Conservation (phyloP, 768 basidiomycete genomes). For the Pholiota molesta region DNA sequence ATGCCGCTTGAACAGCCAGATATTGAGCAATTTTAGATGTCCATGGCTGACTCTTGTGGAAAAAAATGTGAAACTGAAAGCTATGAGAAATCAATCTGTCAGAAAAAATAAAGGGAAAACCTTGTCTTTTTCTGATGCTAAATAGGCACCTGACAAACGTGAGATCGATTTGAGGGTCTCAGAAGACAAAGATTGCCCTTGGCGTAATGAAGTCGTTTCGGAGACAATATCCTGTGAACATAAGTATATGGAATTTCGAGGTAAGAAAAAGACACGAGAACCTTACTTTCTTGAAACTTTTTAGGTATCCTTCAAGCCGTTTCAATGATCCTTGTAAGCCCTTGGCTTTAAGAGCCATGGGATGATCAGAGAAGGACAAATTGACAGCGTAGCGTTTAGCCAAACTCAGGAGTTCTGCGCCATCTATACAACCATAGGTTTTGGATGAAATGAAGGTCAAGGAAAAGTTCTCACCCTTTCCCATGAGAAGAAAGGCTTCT, state of each 20-base stretch:
- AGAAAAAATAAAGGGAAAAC: constrained; percentile 41
- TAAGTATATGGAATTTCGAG: neutral
- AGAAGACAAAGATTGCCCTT: constrained; percentile 41
- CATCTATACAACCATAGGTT: constrained; percentile 47
- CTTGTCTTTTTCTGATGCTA: constrained; percentile 50
- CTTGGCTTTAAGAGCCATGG: constrained; percentile 61
- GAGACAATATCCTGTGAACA: constrained; percentile 40
- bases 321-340: constrained; percentile 58
- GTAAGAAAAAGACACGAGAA: neutral
- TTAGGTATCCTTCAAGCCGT: constrained; percentile 48
- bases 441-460: neutral
- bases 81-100: neutral
- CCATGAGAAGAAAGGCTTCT: constrained; percentile 72
- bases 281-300: constrained; percentile 52
- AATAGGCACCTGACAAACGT: constrained; percentile 64
- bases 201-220: constrained; percentile 27
- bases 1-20: constrained; percentile 51
- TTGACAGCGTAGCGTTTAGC: constrained; percentile 65
- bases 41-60: constrained; percentile 38
- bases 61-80: constrained; percentile 30
- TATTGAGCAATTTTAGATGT: constrained; percentile 50
- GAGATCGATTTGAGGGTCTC: constrained; percentile 56
- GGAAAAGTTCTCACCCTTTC: constrained; percentile 52
- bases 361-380: constrained; percentile 56
- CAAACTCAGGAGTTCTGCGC: constrained; percentile 58